These are phyloP conservation scores for Micractinium conductrix DNA, from an alignment of 139 green algal genomes.

Conservation along the genomic window DNA sequence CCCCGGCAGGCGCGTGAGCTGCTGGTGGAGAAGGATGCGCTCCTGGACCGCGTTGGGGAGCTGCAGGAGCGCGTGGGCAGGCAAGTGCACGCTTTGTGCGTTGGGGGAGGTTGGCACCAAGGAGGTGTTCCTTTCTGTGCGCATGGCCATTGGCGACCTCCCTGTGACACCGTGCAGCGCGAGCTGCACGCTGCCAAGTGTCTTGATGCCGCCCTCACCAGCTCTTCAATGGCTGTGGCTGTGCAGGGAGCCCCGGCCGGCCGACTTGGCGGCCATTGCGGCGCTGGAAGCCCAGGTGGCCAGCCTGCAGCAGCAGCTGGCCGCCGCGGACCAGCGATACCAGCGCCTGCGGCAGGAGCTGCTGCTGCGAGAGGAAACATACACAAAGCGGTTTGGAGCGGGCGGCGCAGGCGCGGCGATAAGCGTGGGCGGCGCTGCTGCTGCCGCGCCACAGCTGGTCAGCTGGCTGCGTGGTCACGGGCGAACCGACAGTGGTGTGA, in stretches of 20 bases:
- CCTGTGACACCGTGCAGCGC: background rate
- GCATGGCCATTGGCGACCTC: background rate
- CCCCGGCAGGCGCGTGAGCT: slow-evolving; percentile 8
- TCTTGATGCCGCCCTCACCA: background rate
- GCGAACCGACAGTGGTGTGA: no score
- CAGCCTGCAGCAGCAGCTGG: background rate
- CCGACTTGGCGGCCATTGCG: slow-evolving; percentile 13
- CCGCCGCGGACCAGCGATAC: slow-evolving; percentile 14
- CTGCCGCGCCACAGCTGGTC: background rate
- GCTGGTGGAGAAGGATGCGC: slow-evolving; percentile 3
- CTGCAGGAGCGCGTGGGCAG: slow-evolving; percentile 12
- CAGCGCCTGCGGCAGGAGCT: slow-evolving; percentile 14
- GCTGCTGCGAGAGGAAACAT: slow-evolving; percentile 9
- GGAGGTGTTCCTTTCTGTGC: background rate
- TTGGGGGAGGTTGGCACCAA: background rate
- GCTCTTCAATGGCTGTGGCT: background rate
- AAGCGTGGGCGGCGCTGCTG: background rate
- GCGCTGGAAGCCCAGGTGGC: slow-evolving; percentile 12
- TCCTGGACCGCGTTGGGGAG: background rate
- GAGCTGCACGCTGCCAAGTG: background rate
- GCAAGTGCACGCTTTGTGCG: background rate
- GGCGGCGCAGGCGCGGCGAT: background rate
- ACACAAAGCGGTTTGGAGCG: slow-evolving; percentile 12
- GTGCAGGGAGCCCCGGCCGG: slow-evolving; percentile 19
- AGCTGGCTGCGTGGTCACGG: no score